These are phyloP conservation scores for Candida dubliniensis DNA, from an alignment of 1,139 yeast genomes.

Conservation along the genomic window DNA sequence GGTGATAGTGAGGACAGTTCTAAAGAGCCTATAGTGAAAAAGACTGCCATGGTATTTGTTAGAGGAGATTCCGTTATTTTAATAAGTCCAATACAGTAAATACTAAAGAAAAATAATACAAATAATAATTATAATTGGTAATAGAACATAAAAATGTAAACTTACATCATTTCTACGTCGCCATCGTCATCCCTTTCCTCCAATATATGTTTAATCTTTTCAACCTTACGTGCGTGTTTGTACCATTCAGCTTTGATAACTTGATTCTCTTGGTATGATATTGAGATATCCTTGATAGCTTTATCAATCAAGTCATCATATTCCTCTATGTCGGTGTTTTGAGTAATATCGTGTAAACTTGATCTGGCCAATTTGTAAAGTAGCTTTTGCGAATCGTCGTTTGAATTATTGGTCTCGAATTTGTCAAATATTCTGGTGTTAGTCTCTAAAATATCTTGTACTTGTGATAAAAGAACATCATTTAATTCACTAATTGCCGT, in stretches of 20 bases:
- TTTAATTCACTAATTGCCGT: slow-evolving; percentile 15
- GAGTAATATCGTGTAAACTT: slow-evolving; percentile 16
- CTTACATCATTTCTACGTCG: slow-evolving; percentile 16
- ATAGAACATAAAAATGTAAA: neutral
- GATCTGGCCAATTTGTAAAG: slow-evolving; percentile 16
- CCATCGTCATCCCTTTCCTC: slow-evolving; percentile 13
- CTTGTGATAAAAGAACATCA: slow-evolving; percentile 13
- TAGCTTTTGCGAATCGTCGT: slow-evolving; percentile 1
- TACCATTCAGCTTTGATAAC: slow-evolving; percentile 38
- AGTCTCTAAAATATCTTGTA: slow-evolving; percentile 13
- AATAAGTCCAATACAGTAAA: slow-evolving; percentile 47
- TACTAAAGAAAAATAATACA: neutral
- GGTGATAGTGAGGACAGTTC: slow-evolving; percentile 21
- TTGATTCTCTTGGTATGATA: slow-evolving; percentile 31
- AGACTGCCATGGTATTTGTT: slow-evolving; percentile 87
- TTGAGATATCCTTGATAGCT: slow-evolving; percentile 26
- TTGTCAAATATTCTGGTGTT: slow-evolving; percentile 24
- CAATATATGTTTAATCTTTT: slow-evolving; percentile 24
- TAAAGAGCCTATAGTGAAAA: slow-evolving; percentile 48
- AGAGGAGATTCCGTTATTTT: slow-evolving; percentile 94
- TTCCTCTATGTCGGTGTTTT: slow-evolving; percentile 25
- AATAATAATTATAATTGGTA: neutral
- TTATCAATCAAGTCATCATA: slow-evolving; percentile 34
- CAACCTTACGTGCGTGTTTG: slow-evolving; percentile 34
- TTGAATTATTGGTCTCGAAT: slow-evolving; percentile 15